Base-by-base conservation (phyloP, 2,329 filamentous ascomycete genomes). In the Fusarium nematophilum region DNA sequence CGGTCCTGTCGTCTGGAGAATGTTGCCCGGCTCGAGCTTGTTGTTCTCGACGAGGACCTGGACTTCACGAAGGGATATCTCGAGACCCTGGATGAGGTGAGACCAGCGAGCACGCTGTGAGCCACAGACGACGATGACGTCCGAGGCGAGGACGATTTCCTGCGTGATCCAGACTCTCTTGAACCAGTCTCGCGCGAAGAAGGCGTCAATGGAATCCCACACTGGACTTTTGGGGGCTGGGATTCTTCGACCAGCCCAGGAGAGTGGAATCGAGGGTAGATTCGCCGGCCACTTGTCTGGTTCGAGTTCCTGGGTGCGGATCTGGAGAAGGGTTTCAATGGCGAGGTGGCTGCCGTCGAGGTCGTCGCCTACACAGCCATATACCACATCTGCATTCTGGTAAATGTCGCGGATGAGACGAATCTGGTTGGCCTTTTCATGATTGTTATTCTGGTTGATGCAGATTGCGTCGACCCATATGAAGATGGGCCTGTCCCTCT, bases 31-130 rank as follows among this genome's bases (percentile, higher is more conserved):
- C n/a, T n/a, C n/a, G n/a, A n/a, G n/a, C n/a, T n/a, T n/a, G 1
- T 25, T 13, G 3, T 21, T 14, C 5, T 42, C n/a, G 1, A 15
- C 10, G 5, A 42, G 14, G 10, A 42, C 3, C 3, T 11, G n/a
- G 8, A 6, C 0, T 4, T 42, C 21, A 5, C 27, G 23, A 0
- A 11, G 1, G 2, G 10, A 14, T 9, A 26, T 14, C 8, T 15
- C 4, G 15, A 9, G 6, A 14, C 21, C 23, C 2, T 6, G n/a
- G 23, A 26, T 42, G 5, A 9, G 10, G 1, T 29, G 10, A 6
- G 26, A 21, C 38, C 38, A 42, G 25, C 27, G 23, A 2, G 17
- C 13, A 3, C 1, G 15, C 10, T n/a, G 27, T 17, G 4, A 11
- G 1, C 25, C 38, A 13, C 38, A 42, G 4, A 42, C 10, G 0